Evolutionary conservation across 2,329 filamentous ascomycete genomes (phyloP).

Genomic region (Salinomyces thailandicus): DNA sequence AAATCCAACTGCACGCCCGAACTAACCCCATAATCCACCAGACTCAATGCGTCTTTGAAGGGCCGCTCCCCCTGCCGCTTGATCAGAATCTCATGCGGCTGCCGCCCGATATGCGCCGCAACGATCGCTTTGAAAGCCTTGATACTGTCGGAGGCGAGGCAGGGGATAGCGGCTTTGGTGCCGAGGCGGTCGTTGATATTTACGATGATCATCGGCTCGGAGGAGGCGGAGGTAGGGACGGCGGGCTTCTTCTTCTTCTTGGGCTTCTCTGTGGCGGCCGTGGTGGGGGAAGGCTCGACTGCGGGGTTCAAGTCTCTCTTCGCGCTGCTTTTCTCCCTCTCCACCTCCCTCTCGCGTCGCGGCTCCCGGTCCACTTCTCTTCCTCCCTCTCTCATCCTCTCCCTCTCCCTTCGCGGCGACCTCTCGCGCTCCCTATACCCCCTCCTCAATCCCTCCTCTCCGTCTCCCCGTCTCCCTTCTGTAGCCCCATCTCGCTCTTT

Average conservation of each 20-base stretch:
- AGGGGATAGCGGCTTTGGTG: constrained; percentile 90
- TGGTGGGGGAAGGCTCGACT: constrained; percentile 4
- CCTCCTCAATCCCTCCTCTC: too few species aligned
- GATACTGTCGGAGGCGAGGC: constrained; percentile 72
- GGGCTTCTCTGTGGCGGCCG: constrained; percentile 10
- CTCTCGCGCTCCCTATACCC: too few species aligned
- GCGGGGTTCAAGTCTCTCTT: too few species aligned
- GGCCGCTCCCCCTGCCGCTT: constrained; percentile 86
- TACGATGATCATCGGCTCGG: constrained; percentile 85
- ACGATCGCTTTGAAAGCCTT: constrained; percentile 86
- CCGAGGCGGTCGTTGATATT: constrained; percentile 91
- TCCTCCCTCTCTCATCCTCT: constrained; percentile 1
- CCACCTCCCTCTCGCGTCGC: too few species aligned
- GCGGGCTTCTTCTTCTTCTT: constrained; percentile 20
- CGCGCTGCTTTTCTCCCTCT: too few species aligned
- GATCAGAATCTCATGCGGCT: constrained; percentile 82
- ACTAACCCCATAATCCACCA: constrained; percentile 89
- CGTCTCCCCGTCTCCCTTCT: too few species aligned
- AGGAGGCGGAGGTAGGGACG: constrained; percentile 22
- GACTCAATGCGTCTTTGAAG: constrained; percentile 79
- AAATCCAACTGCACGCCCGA: constrained; percentile 62
- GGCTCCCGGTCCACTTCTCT: constrained; percentile 3
- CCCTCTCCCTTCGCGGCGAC: too few species aligned
- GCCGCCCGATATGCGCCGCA: constrained; percentile 75
- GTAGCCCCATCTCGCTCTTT: too few species aligned